Conservation (phyloP, 129 eudicot genomes). For the sunflower (Helianthus annuus) region DNA sequence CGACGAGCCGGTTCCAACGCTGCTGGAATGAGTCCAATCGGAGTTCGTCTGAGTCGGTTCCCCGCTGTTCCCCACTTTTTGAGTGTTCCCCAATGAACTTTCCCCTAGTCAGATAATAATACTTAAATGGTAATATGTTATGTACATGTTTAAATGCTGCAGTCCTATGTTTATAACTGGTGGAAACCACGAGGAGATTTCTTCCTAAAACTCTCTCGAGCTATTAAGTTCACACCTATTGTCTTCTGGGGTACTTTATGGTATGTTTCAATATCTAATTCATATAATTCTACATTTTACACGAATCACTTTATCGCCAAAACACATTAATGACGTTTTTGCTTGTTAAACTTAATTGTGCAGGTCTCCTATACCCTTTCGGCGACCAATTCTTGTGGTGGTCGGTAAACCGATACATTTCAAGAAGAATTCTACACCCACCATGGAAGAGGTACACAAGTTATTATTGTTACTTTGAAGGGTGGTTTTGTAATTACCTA, state of each 20-base stretch:
- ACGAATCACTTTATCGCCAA: constrained; percentile 14
- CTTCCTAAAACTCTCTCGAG: constrained; percentile 61
- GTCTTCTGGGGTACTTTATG: constrained; percentile 88
- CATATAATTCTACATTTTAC: not conserved
- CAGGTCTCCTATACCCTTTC: constrained; percentile 83
- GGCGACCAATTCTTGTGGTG: constrained; percentile 78
- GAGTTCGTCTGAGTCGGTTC: too few relatives aligned
- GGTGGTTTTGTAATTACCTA: constrained; percentile 10
- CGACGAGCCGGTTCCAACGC: too few relatives aligned
- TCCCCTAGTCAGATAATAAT: not conserved
- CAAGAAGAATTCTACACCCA: constrained; percentile 63
- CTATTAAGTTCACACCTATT: constrained; percentile 75
- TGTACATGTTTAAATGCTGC: constrained; percentile 26
- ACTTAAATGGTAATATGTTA: not conserved
- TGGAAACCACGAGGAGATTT: constrained; percentile 84
- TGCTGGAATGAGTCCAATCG: too few relatives aligned
- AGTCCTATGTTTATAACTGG: constrained; percentile 86
- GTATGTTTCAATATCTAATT: constrained; percentile 43
- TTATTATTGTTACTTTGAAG: not conserved
- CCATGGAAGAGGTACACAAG: constrained; percentile 72
- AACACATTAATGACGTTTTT: not conserved
- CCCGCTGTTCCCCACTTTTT: too few relatives aligned
- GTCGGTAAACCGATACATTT: constrained; percentile 82
- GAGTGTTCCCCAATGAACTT: too few relatives aligned
- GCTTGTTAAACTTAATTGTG: constrained; percentile 7